phyloP scores from a whole-genome alignment of 176 grass and related monocot species.

The Poa pratensis region DNA sequence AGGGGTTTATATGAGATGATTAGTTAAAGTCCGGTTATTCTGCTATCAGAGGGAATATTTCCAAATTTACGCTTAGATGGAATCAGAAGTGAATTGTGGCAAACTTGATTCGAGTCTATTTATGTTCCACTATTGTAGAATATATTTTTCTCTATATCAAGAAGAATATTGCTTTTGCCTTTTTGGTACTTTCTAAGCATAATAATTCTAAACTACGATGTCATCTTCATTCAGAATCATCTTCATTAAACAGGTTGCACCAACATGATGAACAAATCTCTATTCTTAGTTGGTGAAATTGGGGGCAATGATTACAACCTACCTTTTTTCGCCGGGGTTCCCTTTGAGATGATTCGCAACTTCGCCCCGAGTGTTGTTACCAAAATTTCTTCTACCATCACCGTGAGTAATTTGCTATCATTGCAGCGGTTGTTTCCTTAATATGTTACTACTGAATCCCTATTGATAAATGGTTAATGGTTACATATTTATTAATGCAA shows the following conservation, averaged over 20 bases:
- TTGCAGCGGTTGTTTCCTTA: too few relatives aligned
- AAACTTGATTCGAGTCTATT: too few relatives aligned
- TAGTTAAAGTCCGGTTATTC: too few relatives aligned
- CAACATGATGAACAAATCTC: constrained; percentile 49
- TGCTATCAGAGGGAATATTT: too few relatives aligned
- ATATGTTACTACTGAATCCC: neutral
- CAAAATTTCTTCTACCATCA: constrained; percentile 71
- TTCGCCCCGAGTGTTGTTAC: constrained; percentile 68
- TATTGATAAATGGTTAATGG: neutral
- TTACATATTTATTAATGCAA: constrained; percentile 37
- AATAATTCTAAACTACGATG: neutral
- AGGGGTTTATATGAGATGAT: too few relatives aligned
- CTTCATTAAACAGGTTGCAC: constrained; percentile 40
- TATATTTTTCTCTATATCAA: too few relatives aligned
- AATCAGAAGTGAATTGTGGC: too few relatives aligned
- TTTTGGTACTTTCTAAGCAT: neutral
- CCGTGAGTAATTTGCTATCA: constrained; percentile 51
- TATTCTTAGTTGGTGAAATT: constrained; percentile 90
- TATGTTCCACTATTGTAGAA: too few relatives aligned
- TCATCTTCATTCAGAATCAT: constrained; percentile 13
- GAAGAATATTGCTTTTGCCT: too few relatives aligned
- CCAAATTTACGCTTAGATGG: too few relatives aligned
- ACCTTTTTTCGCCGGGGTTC: constrained; percentile 39
- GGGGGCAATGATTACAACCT: constrained; percentile 97
- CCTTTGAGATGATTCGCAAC: constrained; percentile 57